Evolutionary conservation across 768 basidiomycete genomes (phyloP).

Genomic region (Mrakia frigida): DNA sequence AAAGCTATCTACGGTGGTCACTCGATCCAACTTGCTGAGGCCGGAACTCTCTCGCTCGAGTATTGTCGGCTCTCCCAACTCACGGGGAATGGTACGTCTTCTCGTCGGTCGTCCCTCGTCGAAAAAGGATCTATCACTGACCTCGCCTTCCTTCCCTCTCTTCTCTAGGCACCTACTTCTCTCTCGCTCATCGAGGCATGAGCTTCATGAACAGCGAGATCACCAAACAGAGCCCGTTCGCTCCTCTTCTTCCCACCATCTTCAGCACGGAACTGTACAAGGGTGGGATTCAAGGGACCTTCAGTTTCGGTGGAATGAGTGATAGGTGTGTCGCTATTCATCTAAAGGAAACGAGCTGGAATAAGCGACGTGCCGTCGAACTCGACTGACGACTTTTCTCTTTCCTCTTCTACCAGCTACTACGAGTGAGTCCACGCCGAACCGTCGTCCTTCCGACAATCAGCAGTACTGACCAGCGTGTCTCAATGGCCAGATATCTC

Average conservation of each 20-base stretch:
- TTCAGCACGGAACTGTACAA: conserved; percentile 35
- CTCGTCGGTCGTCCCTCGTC: background rate
- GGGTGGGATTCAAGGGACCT: conserved; percentile 37
- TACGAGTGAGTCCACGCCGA: conserved; percentile 5
- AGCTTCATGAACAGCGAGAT: conserved; percentile 43
- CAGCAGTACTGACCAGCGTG: background rate
- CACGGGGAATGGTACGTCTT: conserved; percentile 40
- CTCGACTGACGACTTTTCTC: background rate
- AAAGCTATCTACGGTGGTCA: conserved; percentile 13
- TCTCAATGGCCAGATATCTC: background rate
- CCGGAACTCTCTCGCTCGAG: conserved; percentile 46
- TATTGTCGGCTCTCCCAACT: conserved; percentile 44
- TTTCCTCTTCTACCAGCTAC: background rate
- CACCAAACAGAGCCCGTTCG: conserved; percentile 35
- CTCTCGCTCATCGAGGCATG: conserved; percentile 44
- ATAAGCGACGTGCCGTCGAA: too few relatives aligned
- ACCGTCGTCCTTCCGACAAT: background rate
- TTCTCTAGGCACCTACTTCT: conserved; percentile 41
- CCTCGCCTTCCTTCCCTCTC: too few relatives aligned
- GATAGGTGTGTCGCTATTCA: conserved; percentile 25
- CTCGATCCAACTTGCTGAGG: conserved; percentile 36
- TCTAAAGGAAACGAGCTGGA: too few relatives aligned
- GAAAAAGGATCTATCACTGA: too few relatives aligned
- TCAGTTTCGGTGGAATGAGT: conserved; percentile 44
- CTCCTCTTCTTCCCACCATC: conserved; percentile 41